A percentile compares a stretch with the other conserved stretches of the same genome.
These are phyloP conservation scores for Lactarius psammicola DNA, from an alignment of 768 basidiomycete species.

Conservation along the genomic window DNA sequence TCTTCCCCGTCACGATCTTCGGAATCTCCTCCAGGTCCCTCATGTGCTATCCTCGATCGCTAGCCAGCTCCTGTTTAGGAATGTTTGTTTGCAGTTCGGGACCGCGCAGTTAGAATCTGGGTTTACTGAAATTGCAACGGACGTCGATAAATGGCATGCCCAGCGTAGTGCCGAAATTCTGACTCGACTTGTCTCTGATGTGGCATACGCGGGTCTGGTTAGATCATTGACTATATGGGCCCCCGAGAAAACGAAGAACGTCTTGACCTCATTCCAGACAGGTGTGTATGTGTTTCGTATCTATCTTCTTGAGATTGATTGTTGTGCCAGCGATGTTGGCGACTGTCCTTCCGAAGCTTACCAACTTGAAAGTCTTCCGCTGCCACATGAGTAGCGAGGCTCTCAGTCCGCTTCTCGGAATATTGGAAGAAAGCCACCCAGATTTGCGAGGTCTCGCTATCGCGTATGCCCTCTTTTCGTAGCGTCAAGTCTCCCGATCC, in stretches of 20 bases:
- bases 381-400: slow-evolving; percentile 57
- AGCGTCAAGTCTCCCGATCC: not conserved
- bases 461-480: slow-evolving; percentile 38
- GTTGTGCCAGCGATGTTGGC: slow-evolving; percentile 48
- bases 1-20: slow-evolving; percentile 63
- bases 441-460: slow-evolving; percentile 38
- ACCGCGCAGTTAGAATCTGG: slow-evolving; percentile 30
- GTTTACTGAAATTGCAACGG: slow-evolving; percentile 35
- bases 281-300: slow-evolving; percentile 39
- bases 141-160: slow-evolving; percentile 51
- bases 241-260: slow-evolving; percentile 46
- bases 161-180: slow-evolving; percentile 71
- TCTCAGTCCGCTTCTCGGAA: slow-evolving; percentile 50
- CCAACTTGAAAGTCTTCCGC: slow-evolving; percentile 57
- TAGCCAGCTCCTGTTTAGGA: slow-evolving; percentile 62
- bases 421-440: slow-evolving; percentile 49
- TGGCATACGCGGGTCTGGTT: slow-evolving; percentile 56
- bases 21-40: slow-evolving; percentile 60
- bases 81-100: slow-evolving; percentile 63
- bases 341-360: slow-evolving; percentile 63
- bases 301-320: not conserved
- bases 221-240: slow-evolving; percentile 60
- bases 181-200: slow-evolving; percentile 60
- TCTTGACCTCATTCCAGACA: slow-evolving; percentile 60
- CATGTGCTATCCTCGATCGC: slow-evolving; percentile 68